These are phyloP conservation scores for Naganishia onofrii DNA, from an alignment of 768 basidiomycete species.

Conservation along the genomic window DNA sequence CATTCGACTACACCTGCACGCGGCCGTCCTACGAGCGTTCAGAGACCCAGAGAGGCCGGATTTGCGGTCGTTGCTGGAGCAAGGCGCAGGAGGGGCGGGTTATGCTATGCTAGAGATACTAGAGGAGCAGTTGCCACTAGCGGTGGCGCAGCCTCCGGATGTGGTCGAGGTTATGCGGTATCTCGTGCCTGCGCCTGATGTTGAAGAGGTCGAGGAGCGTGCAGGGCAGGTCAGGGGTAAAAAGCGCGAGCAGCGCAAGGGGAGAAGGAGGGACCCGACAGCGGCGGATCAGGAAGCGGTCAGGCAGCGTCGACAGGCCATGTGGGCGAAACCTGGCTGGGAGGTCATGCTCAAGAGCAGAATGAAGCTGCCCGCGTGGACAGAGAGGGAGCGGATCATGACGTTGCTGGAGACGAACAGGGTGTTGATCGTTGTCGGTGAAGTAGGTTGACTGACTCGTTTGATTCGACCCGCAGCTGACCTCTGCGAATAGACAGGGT, in stretches of 20 bases:
- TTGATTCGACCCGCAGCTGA: slow-evolving; percentile 4
- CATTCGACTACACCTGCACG: slow-evolving; percentile 76
- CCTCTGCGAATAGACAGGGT: slow-evolving; percentile 57
- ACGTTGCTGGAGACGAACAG: slow-evolving; percentile 60
- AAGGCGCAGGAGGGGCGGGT: slow-evolving; percentile 67
- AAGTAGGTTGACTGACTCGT: slow-evolving; percentile 57
- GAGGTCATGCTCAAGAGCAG: slow-evolving; percentile 60
- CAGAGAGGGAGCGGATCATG: slow-evolving; percentile 65
- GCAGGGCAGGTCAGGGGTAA: slow-evolving; percentile 7
- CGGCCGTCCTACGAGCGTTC: slow-evolving; percentile 62
- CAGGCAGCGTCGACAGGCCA: slow-evolving; percentile 57
- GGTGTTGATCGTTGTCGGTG: slow-evolving; percentile 82
- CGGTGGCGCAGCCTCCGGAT: slow-evolving; percentile 67
- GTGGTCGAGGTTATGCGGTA: slow-evolving; percentile 66
- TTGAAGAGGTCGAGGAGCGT: slow-evolving; percentile 15
- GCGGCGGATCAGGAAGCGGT: slow-evolving; percentile 42
- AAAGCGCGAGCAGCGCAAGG: neutral
- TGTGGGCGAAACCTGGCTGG: slow-evolving; percentile 59
- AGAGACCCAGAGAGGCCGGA: slow-evolving; percentile 55
- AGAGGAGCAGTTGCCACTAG: slow-evolving; percentile 66
- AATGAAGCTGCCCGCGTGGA: slow-evolving; percentile 71
- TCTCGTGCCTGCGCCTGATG: slow-evolving; percentile 54
- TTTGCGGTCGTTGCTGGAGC: slow-evolving; percentile 58
- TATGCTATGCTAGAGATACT: slow-evolving; percentile 64
- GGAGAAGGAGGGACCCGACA: slow-evolving; percentile 34